Percentiles rank a stretch among this genome's conserved stretches.
These are phyloP conservation scores for Rhododendron williamsianum DNA, from an alignment of 148 eudicot species.

Conservation along the genomic window DNA sequence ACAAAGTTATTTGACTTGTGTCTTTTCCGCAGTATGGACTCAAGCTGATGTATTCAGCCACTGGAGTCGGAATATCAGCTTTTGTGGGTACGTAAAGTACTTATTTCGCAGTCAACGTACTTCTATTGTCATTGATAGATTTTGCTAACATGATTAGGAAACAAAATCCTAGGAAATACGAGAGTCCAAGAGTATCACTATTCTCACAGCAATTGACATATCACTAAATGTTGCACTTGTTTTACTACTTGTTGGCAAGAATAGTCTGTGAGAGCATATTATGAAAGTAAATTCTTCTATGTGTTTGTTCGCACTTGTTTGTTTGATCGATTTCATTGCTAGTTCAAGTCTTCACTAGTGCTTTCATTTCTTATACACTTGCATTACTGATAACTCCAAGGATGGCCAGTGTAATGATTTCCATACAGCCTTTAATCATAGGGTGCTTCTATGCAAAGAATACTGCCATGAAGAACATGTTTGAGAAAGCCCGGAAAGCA, in stretches of 20 bases:
- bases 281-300: neutral
- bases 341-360: conserved; percentile 19
- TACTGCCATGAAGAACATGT: conserved; percentile 21
- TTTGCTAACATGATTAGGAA: neutral
- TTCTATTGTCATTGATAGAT: neutral
- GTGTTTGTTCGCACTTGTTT: neutral
- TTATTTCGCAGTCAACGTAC: neutral
- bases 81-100: conserved; percentile 28
- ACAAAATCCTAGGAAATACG: neutral
- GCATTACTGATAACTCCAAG: conserved; percentile 22
- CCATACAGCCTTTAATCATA: conserved; percentile 25
- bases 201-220: too few species aligned
- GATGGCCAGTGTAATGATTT: conserved; percentile 22
- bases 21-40: conserved; percentile 26
- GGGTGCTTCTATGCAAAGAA: conserved; percentile 16
- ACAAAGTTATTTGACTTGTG: neutral
- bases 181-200: neutral
- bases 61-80: conserved; percentile 31
- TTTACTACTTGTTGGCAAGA: neutral
- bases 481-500: conserved; percentile 18
- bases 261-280: neutral
- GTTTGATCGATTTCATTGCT: conserved; percentile 15
- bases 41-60: conserved; percentile 31
- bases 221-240: too few species aligned
- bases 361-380: conserved; percentile 13